Base-by-base conservation (phyloP, 176 grass and related monocot species). In the Phoenix roebelenii region DNA sequence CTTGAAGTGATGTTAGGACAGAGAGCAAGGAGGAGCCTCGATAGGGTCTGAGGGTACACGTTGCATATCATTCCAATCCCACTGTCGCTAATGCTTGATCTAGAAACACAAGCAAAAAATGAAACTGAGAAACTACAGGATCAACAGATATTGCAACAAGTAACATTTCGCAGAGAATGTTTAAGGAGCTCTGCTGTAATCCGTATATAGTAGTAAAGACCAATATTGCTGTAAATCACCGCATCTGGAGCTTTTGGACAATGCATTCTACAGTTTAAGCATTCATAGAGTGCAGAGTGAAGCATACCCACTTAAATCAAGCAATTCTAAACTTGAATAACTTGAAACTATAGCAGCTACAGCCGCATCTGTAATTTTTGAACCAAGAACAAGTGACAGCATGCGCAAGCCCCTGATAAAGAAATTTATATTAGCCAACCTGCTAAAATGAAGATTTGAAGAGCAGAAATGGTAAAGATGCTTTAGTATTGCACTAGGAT, bases 241-340 rank as follows among this genome's bases (percentile, higher is more conserved):
- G 12, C 12, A 9, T 44, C 35, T 44, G 35, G 35, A 44, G 7
- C 7, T 44, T 44, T 44, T 44, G 6, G 35, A 10, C 35, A 44
- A 44, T 44, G 35, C 35, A 44, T 12, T 44, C 2, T 44, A 12
- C 35, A 44, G 35, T 24, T 25, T 25, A 58, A 58, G 56, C 7
- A 9, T 16, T 59, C 22, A 28, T 59, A 7, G 1, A 65, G 32
- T 23, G 44, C 7, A 59, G 48, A 65, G 64, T 15, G 30, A 4
- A 19, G 51, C 63, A 61, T 83, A 98, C 93, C 93, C 84, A 6
- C 87, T 92, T 75, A 98, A 80, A 88, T 98, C 87, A 78, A 98
- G 87, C 25, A 89, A 63, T 67, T 92, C 93, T 68, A 92, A 82
- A 76, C 56, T 89, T 5, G 59, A 50, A 29, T 67, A 81, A 68